Evolutionary conservation across 2,329 filamentous ascomycete species (phyloP), one percentile per base, ranked within the genome.

Genomic region (Chaetoscypha palmicola): DNA sequence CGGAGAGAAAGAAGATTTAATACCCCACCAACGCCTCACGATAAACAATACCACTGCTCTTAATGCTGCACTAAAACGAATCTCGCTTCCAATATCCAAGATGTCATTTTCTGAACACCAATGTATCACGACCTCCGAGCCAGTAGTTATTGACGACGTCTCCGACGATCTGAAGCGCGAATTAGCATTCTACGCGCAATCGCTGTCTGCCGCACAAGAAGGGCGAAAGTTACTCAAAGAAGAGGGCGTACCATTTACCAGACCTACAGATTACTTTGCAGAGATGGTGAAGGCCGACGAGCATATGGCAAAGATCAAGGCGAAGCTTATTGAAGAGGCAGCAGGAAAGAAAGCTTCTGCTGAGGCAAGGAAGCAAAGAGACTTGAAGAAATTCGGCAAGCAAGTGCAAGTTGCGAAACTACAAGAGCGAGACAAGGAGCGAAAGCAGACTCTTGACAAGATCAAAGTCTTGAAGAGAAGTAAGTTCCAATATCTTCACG

Each of bases 221-320:
- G 92, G 79, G 2, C 83, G 91, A 44, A 65, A 70, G n/a, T 70
- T 81, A 49, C 74, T 98, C 19, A 83, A 86, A 61, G 81, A 83
- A 51, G 91, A 96, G 65, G 83, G 83, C 7, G 76, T 91, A 1
- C 78, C 86, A 5, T 98, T 98, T 68, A 83, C 87, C 21, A 78
- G 92, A 8, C 92, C 92, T 3, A 82, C 79, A 44, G 92, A 98
- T 68, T 98, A 94, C 70, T 98, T 98, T 59, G 92, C 92, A 34
- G 92, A 98, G 73, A 98, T 97, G 90, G 83, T 96, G 60, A 97
- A 97, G 78, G 87, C 83, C 60, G 92, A 98, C 63, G 91, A 94
- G 59, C 92, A 96, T 66, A 98, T 98, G 92, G 86, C 86, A 63
- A 90, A 86, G 74, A 86, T 98, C 64, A 94, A 94, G 74, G 79